Base-by-base conservation (phyloP, 208 protist genomes). In the Leishmania tropica region DNA sequence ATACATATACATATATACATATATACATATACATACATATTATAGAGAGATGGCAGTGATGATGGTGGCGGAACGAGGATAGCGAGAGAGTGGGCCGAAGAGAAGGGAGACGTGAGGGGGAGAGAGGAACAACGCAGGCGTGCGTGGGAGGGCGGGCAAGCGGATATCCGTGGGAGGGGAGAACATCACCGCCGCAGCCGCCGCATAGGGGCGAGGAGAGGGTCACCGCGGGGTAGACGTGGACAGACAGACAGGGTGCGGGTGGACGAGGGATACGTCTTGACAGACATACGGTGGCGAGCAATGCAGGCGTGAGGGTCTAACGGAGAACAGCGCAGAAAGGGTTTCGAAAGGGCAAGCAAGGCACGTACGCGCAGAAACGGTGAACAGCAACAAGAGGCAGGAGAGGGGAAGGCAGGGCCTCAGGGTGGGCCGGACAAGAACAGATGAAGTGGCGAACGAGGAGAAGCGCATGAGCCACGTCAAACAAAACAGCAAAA, bases 21-120 rank as follows among this genome's bases (percentile, higher is more conserved):
- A 45, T 11, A 45, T 3, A 42, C 3, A 42, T 2, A 31, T 31
- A 31, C 31, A 31, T 31, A 31, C 31, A 31, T 31, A 56, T 77
- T 75, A 11, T 37, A 76, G 73, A 3, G 15, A 4, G 15, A 62
- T 13, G 17, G 47, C n/a, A 40, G 42, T 28, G 68, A n/a, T 73
- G 68, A 4, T 56, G 47, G 13, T 45, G 74, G 8, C 2, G 40
- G 35, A 8, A n/a, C 24, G 35, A 72, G 60, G 53, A 53, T 58
- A n/a, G 54, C 54, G 47, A 47, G 56, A 37, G 53, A 68, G 17
- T 21, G 24, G 74, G 74, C 42, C 5, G 48, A 28, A 2, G 73
- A 58, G 31, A 24, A 31, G 48, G 72, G 45, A 78, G 76, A 81
- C 75, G 70, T 35, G 37, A 72, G 67, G 67, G 51, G 19, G 21